Evolutionary conservation across 2,329 filamentous ascomycete genomes (phyloP).

Genomic region (Helotiales sp.): DNA sequence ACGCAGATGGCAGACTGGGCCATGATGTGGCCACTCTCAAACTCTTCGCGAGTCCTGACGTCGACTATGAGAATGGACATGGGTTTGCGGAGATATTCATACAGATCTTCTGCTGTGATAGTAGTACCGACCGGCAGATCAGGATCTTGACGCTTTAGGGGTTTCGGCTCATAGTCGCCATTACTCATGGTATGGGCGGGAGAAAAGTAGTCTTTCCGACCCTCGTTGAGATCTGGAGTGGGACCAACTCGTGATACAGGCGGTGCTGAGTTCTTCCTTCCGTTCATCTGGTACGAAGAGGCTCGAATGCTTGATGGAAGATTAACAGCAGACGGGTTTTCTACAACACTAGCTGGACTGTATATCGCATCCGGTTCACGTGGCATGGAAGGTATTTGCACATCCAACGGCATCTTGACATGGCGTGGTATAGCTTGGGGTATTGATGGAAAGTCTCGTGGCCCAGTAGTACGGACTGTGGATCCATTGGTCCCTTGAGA

Average conservation of each 20-base stretch:
- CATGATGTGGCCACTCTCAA: conserved; percentile 88
- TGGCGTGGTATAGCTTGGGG: conserved; percentile 30
- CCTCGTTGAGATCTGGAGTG: conserved; percentile 30
- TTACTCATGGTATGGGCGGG: conserved; percentile 24
- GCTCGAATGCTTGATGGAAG: conserved; percentile 38
- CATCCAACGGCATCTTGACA: conserved; percentile 32
- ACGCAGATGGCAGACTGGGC: conserved; percentile 85
- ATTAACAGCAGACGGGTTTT: conserved; percentile 33
- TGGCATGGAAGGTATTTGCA: conserved; percentile 41
- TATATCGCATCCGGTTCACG: conserved; percentile 45
- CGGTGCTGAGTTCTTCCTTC: conserved; percentile 34
- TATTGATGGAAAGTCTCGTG: conserved; percentile 41
- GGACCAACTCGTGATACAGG: conserved; percentile 36
- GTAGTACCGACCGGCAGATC: conserved; percentile 33
- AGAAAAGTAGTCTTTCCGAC: conserved; percentile 36
- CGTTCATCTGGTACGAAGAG: conserved; percentile 32
- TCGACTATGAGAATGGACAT: conserved; percentile 83
- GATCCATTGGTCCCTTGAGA: conserved; percentile 11
- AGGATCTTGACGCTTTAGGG: conserved; percentile 13
- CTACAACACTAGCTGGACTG: conserved; percentile 41
- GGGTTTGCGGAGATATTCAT: conserved; percentile 65
- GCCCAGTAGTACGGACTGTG: conserved; percentile 32
- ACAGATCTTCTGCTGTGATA: conserved; percentile 65
- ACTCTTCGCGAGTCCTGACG: conserved; percentile 78
- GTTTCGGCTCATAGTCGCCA: conserved; percentile 12